phyloP scores from a whole-genome alignment of 1,284 basidiomycete species.

The Agroathelia rolfsii region DNA sequence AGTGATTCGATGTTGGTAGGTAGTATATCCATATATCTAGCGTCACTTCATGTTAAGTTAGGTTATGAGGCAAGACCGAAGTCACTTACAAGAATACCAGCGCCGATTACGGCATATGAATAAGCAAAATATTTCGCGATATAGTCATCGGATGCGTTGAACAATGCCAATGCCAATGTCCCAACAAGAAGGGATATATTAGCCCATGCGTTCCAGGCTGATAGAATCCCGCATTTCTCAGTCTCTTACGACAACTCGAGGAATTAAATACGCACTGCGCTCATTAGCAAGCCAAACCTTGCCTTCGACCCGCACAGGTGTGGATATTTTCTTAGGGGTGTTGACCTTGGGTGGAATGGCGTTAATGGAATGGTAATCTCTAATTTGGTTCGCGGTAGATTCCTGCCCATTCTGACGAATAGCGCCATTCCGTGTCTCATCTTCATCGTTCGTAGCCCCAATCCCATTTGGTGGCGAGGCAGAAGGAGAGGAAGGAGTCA shows the following conservation, averaged over 20 bases:
- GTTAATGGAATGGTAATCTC: conserved; percentile 66
- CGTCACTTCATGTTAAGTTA: no score
- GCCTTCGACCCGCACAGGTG: conserved; percentile 87
- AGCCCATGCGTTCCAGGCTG: conserved; percentile 89
- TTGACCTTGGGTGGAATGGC: conserved; percentile 48
- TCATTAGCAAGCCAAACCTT: conserved; percentile 99
- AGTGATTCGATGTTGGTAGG: conserved; percentile 85
- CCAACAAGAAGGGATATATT: conserved; percentile 81
- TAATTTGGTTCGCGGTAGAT: no score
- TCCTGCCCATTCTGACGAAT: no score
- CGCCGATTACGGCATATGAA: conserved; percentile 73
- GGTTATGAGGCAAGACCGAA: no score
- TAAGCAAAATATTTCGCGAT: conserved; percentile 77
- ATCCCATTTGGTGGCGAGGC: no score
- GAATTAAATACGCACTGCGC: conserved; percentile 49
- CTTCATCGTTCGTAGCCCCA: no score
- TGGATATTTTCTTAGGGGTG: conserved; percentile 80
- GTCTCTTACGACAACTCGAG: conserved; percentile 1
- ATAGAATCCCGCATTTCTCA: conserved; percentile 7
- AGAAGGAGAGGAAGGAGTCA: conserved; percentile 62
- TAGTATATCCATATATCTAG: conserved; percentile 81
- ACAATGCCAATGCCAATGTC: conserved; percentile 80
- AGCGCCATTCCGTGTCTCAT: no score
- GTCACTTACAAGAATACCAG: conserved; percentile 51
- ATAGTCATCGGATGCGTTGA: conserved; percentile 74